Evolutionary conservation across 2,329 filamentous ascomycete genomes (phyloP), one percentile per base, ranked within the genome.

Genomic region (Cylindrodendrum hubeiense): DNA sequence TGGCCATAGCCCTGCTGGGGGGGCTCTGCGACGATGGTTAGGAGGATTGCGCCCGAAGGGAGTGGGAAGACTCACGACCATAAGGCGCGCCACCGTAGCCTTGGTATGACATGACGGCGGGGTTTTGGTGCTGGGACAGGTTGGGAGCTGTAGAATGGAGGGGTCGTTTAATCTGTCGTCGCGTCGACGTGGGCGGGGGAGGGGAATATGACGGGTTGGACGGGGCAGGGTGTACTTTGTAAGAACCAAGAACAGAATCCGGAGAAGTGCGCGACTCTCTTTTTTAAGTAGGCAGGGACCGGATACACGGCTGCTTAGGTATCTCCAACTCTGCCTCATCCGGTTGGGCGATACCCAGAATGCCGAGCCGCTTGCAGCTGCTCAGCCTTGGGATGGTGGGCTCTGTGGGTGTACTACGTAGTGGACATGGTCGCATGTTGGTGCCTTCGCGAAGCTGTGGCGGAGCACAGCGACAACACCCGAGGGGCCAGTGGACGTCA

Each of bases 1-100:
- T 79, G 79, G 41, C 79, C 79, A 69, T 83, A 82, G 68, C 80
- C 81, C 67, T 81, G 80, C 30, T 76, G 80, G 28, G 76, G 79
- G 47, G 75, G 79, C 56, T 80, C 78, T 77, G 63, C 43, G 30
- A 37, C 41, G 17, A 39, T 21, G 21, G 52, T 64, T 59, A 60
- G 55, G 39, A 39, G 12, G 24, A 22, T 24, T 49, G 55, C 12
- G 55, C 55, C 33, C 5, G 21, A 10, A 30, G 5, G 6, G 10
- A 13, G 17, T 30, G 41, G 13, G 17, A 43, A 21, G 47, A 80
- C 79, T 77, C 59, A 81, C 79, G 79, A 70, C 79, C 79, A 66
- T 73, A 74, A 21, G 71, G 71, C 26, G 71, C 62, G 54, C 76
- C 62, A 55, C 76, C 76, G 58, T 78, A 78, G 55, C 75, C 75